phyloP scores from a whole-genome alignment of 345 rosid genomes.

The Populus simonii region DNA sequence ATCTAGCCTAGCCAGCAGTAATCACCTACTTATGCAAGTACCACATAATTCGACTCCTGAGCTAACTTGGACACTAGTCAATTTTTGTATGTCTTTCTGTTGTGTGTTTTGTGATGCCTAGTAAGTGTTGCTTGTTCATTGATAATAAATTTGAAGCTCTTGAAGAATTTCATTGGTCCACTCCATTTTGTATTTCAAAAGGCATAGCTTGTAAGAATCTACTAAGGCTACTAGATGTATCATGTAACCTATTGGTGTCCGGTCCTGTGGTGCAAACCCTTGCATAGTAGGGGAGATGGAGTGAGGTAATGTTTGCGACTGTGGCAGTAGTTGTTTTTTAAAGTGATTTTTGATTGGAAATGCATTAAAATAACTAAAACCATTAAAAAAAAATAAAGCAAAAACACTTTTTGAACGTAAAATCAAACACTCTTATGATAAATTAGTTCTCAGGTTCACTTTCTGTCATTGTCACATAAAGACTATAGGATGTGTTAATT shows the following conservation, averaged over 20 bases:
- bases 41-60: neutral
- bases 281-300: too few relatives aligned
- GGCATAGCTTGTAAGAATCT: neutral
- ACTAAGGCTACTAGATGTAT: neutral
- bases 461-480: neutral
- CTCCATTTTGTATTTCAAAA: neutral
- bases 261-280: neutral
- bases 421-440: too few relatives aligned
- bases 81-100: too few relatives aligned
- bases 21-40: neutral
- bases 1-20: neutral
- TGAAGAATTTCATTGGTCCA: neutral
- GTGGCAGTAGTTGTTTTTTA: accelerated
- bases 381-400: too few relatives aligned
- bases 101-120: neutral
- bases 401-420: too few relatives aligned
- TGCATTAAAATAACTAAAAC: too few relatives aligned
- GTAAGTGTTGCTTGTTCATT: neutral
- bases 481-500: neutral
- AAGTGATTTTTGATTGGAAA: too few relatives aligned
- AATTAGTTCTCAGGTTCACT: neutral
- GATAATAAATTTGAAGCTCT: neutral
- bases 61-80: neutral
- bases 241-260: neutral
- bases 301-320: too few relatives aligned